Evolutionary conservation across 192 early-diverging fungal genomes (phyloP).

Genomic region (Coemansia sp.): DNA sequence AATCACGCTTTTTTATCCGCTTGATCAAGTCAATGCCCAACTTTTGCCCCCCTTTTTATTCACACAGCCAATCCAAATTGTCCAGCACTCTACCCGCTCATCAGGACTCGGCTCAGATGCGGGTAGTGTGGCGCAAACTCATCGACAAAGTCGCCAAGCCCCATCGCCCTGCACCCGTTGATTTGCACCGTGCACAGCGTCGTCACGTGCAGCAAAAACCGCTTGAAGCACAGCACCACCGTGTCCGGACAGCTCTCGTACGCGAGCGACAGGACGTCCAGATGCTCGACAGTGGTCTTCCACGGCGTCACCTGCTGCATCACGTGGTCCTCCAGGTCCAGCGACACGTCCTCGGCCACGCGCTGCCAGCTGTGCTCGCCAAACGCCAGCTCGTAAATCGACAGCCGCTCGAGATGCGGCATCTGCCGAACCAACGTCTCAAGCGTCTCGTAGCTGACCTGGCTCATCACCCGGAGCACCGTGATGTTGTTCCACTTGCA

Average conservation of each 20-base stretch:
- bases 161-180: not conserved
- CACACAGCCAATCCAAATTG: no score
- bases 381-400: slow-evolving; percentile 1
- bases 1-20: not conserved
- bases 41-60: no score
- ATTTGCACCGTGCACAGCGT: not conserved
- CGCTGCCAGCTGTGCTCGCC: not conserved
- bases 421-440: not conserved
- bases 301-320: not conserved
- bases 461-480: not conserved
- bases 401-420: not conserved
- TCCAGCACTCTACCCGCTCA: not conserved
- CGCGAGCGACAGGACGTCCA: slow-evolving; percentile 2
- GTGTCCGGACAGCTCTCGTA: not conserved
- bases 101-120: not conserved
- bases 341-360: not conserved
- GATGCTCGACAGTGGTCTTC: not conserved
- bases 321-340: not conserved
- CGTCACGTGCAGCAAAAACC: slow-evolving; percentile 1
- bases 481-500: not conserved
- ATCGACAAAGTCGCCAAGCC: not conserved
- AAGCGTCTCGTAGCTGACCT: not conserved
- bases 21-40: no score
- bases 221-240: not conserved
- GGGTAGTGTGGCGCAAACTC: not conserved